Evolutionary conservation across 179 eudicot genomes (phyloP).

Genomic region (Silene vulgaris): DNA sequence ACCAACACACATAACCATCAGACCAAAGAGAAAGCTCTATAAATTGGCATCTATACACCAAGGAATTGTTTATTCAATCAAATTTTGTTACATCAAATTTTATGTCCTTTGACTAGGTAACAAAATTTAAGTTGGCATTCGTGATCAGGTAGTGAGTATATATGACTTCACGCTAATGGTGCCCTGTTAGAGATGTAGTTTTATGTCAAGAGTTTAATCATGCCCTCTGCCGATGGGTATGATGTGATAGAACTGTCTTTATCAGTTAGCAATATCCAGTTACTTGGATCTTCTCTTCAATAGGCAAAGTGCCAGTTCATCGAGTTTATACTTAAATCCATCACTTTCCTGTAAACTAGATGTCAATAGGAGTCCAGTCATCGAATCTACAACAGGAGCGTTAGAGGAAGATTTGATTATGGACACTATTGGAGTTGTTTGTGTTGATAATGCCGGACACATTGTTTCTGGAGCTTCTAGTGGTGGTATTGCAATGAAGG

Average conservation of each 20-base stretch:
- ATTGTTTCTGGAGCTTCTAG: constrained; percentile 96
- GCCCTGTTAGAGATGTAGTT: background rate
- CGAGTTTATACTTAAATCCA: background rate
- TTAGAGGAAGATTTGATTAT: constrained; percentile 48
- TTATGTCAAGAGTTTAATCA: background rate
- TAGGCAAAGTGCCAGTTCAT: background rate
- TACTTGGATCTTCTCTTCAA: background rate
- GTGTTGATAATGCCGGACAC: constrained; percentile 68
- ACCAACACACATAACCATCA: too few relatives aligned
- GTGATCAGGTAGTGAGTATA: too few relatives aligned
- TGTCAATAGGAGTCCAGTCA: constrained; percentile 24
- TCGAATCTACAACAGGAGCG: constrained; percentile 22
- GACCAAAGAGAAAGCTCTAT: too few relatives aligned
- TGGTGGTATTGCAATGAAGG: constrained; percentile 98
- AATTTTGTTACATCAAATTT: too few relatives aligned
- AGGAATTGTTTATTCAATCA: too few relatives aligned
- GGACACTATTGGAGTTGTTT: constrained; percentile 96
- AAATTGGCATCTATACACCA: too few relatives aligned
- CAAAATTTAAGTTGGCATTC: too few relatives aligned
- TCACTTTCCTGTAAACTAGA: constrained; percentile 12
- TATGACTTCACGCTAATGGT: too few relatives aligned
- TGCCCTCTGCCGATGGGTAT: too few relatives aligned
- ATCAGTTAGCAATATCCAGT: background rate
- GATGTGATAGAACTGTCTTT: background rate
- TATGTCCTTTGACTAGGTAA: too few relatives aligned